Conservation (phyloP, 1,284 basidiomycete species). For the Ganoderma boninense region DNA sequence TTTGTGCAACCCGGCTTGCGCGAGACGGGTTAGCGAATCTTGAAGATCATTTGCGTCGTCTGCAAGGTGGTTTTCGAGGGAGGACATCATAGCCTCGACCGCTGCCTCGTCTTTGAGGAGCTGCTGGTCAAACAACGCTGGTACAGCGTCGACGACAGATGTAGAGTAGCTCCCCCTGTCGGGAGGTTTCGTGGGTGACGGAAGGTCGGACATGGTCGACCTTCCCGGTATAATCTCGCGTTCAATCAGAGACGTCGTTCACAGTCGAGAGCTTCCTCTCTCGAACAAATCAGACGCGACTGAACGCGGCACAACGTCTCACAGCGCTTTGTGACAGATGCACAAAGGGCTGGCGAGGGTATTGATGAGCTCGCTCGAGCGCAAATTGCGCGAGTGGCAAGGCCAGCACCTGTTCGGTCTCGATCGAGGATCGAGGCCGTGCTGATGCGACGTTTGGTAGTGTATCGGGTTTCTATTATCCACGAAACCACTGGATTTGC, state of each 20-base stretch:
- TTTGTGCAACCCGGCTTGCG: background rate
- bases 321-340: background rate
- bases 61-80: background rate
- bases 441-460: background rate
- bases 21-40: background rate
- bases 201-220: background rate
- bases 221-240: background rate
- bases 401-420: background rate
- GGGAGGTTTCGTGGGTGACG: background rate
- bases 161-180: background rate
- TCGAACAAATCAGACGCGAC: background rate
- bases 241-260: background rate
- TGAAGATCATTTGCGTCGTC: background rate
- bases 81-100: background rate
- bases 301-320: background rate
- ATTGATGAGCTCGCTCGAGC: background rate
- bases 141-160: conserved; percentile 1
- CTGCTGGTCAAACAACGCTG: conserved; percentile 2
- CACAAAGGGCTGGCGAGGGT: background rate
- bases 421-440: background rate
- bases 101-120: background rate
- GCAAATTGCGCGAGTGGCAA: background rate
- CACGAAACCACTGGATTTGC: background rate
- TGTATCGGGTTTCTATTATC: background rate
- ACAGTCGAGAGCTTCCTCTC: background rate